Evolutionary conservation across 2,329 filamentous ascomycete genomes (phyloP).

Genomic region (Fusarium cicatricum): DNA sequence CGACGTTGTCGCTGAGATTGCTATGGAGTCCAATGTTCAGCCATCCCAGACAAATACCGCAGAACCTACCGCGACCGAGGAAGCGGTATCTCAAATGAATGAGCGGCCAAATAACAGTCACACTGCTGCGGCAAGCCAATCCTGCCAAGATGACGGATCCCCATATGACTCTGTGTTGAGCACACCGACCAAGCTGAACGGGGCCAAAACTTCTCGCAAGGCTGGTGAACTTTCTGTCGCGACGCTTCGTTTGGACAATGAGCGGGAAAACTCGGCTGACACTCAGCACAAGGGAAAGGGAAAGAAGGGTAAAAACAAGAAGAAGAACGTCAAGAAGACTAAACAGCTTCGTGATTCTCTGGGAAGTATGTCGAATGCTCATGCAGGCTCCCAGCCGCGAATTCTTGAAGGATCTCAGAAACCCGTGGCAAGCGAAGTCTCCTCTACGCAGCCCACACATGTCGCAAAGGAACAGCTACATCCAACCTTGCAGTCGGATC

Average conservation of each 20-base stretch:
- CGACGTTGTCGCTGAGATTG: neutral
- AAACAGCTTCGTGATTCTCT: slow-evolving; percentile 17
- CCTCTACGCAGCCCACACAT: neutral
- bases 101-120: neutral
- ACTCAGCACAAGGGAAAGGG: slow-evolving; percentile 12
- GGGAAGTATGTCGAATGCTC: neutral
- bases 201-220: neutral
- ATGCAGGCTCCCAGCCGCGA: neutral
- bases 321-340: slow-evolving; percentile 28
- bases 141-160: neutral
- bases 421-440: neutral
- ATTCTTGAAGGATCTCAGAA: neutral
- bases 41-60: neutral
- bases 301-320: slow-evolving; percentile 39
- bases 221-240: neutral
- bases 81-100: neutral
- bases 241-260: neutral
- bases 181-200: neutral
- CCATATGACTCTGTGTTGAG: neutral
- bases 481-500: neutral
- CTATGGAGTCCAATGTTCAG: neutral
- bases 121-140: neutral
- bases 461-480: neutral
- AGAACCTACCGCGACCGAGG: neutral
- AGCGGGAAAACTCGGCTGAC: neutral